phyloP scores from a whole-genome alignment of 1,284 basidiomycete species.

The Malassezia japonica region DNA sequence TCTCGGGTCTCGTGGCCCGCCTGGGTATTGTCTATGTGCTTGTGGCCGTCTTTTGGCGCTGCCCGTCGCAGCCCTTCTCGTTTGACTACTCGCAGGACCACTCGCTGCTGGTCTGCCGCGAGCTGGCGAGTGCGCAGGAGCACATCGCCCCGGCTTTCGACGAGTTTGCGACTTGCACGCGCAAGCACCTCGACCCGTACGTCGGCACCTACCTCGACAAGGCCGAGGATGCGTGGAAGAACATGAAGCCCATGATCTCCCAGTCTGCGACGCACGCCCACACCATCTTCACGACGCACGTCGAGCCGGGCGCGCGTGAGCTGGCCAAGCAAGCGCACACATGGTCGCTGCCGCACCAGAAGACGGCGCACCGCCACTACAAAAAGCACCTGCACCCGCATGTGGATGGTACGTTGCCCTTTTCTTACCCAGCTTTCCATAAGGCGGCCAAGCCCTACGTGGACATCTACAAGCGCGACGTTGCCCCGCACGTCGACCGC shows the following conservation, averaged over 20 bases:
- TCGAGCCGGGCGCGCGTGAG: slow-evolving; percentile 30
- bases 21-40: slow-evolving; percentile 14
- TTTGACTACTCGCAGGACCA: slow-evolving; percentile 37
- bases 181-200: slow-evolving; percentile 33
- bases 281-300: slow-evolving; percentile 30
- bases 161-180: slow-evolving; percentile 22
- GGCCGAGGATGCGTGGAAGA: slow-evolving; percentile 22
- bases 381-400: slow-evolving; percentile 37
- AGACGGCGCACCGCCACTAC: slow-evolving; percentile 29
- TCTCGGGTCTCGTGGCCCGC: not conserved
- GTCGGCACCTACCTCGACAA: slow-evolving; percentile 10
- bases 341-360: slow-evolving; percentile 32
- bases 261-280: slow-evolving; percentile 24
- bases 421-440: not conserved
- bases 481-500: slow-evolving; percentile 36
- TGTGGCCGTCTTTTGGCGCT: slow-evolving; percentile 33
- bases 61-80: slow-evolving; percentile 33
- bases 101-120: slow-evolving; percentile 31
- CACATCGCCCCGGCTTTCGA: slow-evolving; percentile 30
- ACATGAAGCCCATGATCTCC: slow-evolving; percentile 24
- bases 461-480: slow-evolving; percentile 24
- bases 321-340: slow-evolving; percentile 27
- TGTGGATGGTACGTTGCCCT: slow-evolving; percentile 26
- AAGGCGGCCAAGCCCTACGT: slow-evolving; percentile 1
- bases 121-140: slow-evolving; percentile 29